Percentiles rank a stretch among this genome's conserved stretches.
Conservation (phyloP, 306 rosid species). For the Morella rubra region DNA sequence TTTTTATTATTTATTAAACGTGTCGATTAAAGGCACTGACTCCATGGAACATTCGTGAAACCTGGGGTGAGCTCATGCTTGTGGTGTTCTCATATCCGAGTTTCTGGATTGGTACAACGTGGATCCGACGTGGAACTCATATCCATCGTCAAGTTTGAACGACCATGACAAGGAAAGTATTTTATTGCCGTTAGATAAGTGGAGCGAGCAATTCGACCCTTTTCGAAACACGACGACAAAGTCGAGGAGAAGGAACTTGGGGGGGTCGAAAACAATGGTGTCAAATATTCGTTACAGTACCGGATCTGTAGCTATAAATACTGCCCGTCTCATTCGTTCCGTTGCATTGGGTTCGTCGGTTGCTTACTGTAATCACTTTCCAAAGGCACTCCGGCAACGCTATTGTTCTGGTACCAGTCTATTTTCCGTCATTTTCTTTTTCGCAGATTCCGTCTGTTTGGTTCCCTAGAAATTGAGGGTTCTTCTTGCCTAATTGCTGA, state of each 20-base stretch:
- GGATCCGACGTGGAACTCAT: conserved; percentile 53
- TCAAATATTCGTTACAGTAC: conserved; percentile 27
- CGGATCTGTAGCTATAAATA: conserved; percentile 58
- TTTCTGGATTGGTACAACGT: conserved; percentile 28
- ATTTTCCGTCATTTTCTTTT: not conserved
- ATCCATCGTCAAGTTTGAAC: conserved; percentile 25
- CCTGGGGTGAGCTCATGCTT: not conserved
- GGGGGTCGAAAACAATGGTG: conserved; percentile 47
- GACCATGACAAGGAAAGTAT: not conserved
- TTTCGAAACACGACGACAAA: conserved; percentile 4
- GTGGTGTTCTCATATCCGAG: not conserved
- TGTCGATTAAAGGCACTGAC: not conserved
- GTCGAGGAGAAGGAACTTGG: not conserved
- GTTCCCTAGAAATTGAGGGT: conserved; percentile 9
- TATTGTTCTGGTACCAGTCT: conserved; percentile 51
- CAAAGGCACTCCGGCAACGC: not conserved
- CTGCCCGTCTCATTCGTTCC: conserved; percentile 9
- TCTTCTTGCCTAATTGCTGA: conserved; percentile 24
- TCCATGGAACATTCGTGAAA: conserved; percentile 5
- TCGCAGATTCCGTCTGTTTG: conserved; percentile 4
- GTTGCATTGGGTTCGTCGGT: conserved; percentile 23
- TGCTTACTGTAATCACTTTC: not conserved
- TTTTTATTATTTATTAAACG: not conserved
- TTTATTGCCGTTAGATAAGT: conserved; percentile 12
- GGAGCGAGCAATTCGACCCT: not conserved